Conservation (phyloP, 2,329 filamentous ascomycete genomes). For the Ophiostoma sp. region DNA sequence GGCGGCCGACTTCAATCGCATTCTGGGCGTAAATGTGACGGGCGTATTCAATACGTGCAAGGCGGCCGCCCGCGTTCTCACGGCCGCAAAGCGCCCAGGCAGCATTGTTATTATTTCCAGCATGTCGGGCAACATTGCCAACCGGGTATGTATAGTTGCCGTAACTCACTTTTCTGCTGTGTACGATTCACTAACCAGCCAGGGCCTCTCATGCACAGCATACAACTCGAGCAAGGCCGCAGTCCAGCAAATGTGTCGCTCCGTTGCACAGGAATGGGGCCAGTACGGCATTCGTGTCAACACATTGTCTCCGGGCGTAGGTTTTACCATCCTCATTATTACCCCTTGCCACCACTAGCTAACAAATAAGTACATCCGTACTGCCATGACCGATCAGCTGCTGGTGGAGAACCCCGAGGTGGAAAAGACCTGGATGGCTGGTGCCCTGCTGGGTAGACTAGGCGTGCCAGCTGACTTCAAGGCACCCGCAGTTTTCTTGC, state of each 20-base stretch:
- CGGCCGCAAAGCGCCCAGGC: slow-evolving; percentile 39
- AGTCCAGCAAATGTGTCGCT: slow-evolving; percentile 62
- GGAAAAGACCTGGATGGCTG: slow-evolving; percentile 7
- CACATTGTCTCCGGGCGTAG: slow-evolving; percentile 43
- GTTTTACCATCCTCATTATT: neutral
- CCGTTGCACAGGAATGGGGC: slow-evolving; percentile 53
- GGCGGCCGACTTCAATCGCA: slow-evolving; percentile 53
- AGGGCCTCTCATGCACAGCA: slow-evolving; percentile 56
- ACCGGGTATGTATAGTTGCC: neutral
- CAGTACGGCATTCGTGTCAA: slow-evolving; percentile 46
- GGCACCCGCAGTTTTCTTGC: neutral
- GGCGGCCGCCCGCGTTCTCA: slow-evolving; percentile 41
- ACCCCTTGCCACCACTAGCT: neutral
- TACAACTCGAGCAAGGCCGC: slow-evolving; percentile 64
- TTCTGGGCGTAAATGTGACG: slow-evolving; percentile 66
- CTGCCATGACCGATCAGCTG: neutral
- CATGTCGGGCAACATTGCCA: slow-evolving; percentile 46
- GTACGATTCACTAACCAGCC: no score
- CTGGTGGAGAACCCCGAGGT: neutral
- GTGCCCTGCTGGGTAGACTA: slow-evolving; percentile 6
- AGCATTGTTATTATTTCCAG: slow-evolving; percentile 36
- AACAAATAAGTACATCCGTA: slow-evolving; percentile 37
- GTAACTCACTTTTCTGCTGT: no score
- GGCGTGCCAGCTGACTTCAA: slow-evolving; percentile 1
- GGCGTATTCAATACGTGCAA: slow-evolving; percentile 68